Evolutionary conservation across 495 filamentous ascomycete species (phyloP).

Genomic region (Platismatia glauca): DNA sequence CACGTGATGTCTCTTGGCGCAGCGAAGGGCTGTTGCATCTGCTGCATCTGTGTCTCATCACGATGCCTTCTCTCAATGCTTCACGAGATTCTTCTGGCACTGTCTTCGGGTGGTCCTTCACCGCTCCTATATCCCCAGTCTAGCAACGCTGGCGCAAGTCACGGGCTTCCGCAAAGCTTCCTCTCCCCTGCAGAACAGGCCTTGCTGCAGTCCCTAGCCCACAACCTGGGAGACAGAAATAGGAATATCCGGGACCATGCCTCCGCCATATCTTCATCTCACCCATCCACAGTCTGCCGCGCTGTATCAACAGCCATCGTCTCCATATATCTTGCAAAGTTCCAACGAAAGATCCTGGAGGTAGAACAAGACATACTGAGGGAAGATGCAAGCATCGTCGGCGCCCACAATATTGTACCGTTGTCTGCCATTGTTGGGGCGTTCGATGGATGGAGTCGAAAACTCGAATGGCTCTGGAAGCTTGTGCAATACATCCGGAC

Average conservation of each 20-base stretch:
- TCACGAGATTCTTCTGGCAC: slow-evolving; percentile 90
- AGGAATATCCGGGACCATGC: slow-evolving; percentile 55
- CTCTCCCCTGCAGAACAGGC: slow-evolving; percentile 73
- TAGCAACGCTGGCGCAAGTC: slow-evolving; percentile 32
- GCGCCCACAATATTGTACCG: slow-evolving; percentile 86
- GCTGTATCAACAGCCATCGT: slow-evolving; percentile 75
- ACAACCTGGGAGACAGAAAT: slow-evolving; percentile 63
- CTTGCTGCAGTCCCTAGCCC: slow-evolving; percentile 65
- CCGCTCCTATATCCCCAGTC: slow-evolving; percentile 53
- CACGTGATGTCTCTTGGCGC: not conserved
- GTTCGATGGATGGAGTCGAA: slow-evolving; percentile 74
- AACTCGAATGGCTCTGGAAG: slow-evolving; percentile 81
- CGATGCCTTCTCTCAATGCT: slow-evolving; percentile 52
- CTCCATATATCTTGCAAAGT: slow-evolving; percentile 62
- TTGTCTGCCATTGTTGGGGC: slow-evolving; percentile 73
- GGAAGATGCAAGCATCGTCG: slow-evolving; percentile 64
- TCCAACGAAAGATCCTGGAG: slow-evolving; percentile 73
- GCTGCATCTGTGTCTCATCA: not conserved
- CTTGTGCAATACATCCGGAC: slow-evolving; percentile 55
- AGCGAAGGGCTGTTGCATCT: not conserved
- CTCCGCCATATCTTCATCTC: slow-evolving; percentile 53
- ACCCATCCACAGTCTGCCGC: slow-evolving; percentile 72
- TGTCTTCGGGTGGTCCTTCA: slow-evolving; percentile 79
- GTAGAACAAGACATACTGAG: slow-evolving; percentile 71
- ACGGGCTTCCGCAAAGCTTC: slow-evolving; percentile 38